Evolutionary conservation across 2,329 filamentous ascomycete species (phyloP).

Genomic region (Ophiostoma ips): DNA sequence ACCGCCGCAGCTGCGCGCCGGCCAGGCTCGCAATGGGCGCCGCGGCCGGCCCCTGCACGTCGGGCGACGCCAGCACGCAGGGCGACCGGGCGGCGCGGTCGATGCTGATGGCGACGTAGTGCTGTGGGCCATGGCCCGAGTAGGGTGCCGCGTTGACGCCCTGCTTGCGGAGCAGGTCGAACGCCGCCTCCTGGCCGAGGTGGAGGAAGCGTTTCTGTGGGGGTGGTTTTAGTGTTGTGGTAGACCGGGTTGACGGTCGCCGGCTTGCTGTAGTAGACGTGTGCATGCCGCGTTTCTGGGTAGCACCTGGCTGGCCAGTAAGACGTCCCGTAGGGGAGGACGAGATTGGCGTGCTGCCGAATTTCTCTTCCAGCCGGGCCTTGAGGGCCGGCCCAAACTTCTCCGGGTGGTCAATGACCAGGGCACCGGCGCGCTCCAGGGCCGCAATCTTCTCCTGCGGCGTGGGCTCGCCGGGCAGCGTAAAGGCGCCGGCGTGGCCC

Average conservation of each 20-base stretch:
- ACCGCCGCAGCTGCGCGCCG: constrained; percentile 23
- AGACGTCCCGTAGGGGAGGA: constrained; percentile 6
- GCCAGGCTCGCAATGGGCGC: neutral
- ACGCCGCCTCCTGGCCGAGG: constrained; percentile 37
- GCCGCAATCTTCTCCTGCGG: constrained; percentile 52
- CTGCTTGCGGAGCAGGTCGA: constrained; percentile 39
- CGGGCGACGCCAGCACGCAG: constrained; percentile 46
- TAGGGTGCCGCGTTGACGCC: constrained; percentile 29
- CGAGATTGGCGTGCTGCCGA: neutral
- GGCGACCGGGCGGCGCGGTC: constrained; percentile 49
- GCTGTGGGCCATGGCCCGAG: constrained; percentile 21
- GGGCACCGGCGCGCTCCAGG: constrained; percentile 51
- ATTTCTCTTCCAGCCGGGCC: constrained; percentile 31
- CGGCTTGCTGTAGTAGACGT: constrained; percentile 22
- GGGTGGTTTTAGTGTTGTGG: no score
- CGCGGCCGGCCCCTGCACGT: neutral
- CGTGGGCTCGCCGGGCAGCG: constrained; percentile 49
- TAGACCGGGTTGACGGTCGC: constrained; percentile 7
- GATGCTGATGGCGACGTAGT: constrained; percentile 49
- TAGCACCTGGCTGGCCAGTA: constrained; percentile 12
- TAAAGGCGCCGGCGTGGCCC: constrained; percentile 69
- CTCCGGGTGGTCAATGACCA: constrained; percentile 62
- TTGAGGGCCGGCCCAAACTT: constrained; percentile 60
- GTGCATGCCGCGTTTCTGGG: constrained; percentile 36
- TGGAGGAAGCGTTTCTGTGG: constrained; percentile 40